phyloP scores from a whole-genome alignment of 202 grass and related monocot genomes.

The Miscanthus sacchariflorus region DNA sequence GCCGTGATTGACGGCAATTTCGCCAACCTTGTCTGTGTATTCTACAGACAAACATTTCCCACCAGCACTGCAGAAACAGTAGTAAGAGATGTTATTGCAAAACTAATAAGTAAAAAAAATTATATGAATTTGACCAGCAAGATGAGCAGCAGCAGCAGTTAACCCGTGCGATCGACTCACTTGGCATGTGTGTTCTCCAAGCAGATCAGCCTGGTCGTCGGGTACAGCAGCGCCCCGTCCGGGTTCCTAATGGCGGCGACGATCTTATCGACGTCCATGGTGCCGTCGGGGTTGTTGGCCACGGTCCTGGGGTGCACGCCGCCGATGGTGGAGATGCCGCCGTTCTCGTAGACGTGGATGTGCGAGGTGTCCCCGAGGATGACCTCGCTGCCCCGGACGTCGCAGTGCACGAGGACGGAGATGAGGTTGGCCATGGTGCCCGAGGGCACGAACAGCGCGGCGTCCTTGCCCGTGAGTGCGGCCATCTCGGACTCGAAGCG shows the following conservation, averaged over 20 bases:
- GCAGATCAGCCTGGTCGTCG: conserved; percentile 90
- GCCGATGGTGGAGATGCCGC: conserved; percentile 85
- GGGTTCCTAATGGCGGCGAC: too few relatives aligned
- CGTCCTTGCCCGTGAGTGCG: conserved; percentile 84
- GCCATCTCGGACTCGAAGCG: conserved; percentile 79
- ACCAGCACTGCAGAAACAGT: conserved; percentile 56
- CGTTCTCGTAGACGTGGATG: conserved; percentile 96
- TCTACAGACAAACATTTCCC: conserved; percentile 81
- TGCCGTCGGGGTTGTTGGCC: conserved; percentile 78
- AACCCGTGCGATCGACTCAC: conserved; percentile 48
- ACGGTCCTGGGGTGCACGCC: conserved; percentile 84
- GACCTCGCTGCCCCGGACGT: conserved; percentile 82
- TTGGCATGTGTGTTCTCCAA: conserved; percentile 97
- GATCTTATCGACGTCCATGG: conserved; percentile 83
- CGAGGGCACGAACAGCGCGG: conserved; percentile 87
- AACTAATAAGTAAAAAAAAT: not conserved
- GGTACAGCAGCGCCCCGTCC: too few relatives aligned
- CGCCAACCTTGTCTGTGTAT: conserved; percentile 86
- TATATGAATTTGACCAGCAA: not conserved
- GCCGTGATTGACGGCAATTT: conserved; percentile 73
- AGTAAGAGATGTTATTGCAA: not conserved
- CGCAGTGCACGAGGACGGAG: conserved; percentile 94
- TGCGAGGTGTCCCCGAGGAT: conserved; percentile 90
- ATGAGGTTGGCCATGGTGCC: conserved; percentile 98
- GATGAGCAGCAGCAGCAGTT: not conserved